phyloP scores from a whole-genome alignment of 163 green algal species.

The Picocystis sp. region DNA sequence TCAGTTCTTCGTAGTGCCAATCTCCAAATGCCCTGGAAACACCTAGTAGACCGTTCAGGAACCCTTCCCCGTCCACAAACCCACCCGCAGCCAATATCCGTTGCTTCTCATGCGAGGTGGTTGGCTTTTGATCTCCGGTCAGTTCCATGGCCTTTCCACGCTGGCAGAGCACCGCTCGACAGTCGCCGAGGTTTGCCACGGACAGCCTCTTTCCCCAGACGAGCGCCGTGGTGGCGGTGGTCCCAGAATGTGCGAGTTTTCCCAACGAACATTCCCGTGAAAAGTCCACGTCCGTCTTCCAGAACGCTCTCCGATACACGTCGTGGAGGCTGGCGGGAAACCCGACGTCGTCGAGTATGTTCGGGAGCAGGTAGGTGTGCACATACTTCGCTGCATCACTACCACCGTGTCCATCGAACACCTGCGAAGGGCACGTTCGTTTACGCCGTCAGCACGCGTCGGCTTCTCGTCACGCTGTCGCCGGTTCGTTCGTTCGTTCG shows the following conservation, averaged over 20 bases:
- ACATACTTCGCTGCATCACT: constrained; percentile 24
- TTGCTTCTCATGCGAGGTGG: constrained; percentile 20
- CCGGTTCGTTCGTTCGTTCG: too few relatives aligned
- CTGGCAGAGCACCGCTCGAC: constrained; percentile 50
- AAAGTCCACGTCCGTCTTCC: constrained; percentile 12
- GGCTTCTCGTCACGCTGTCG: too few relatives aligned
- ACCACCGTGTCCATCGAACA: constrained; percentile 48
- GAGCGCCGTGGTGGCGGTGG: constrained; percentile 23
- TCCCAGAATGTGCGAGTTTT: constrained; percentile 12
- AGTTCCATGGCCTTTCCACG: constrained; percentile 28
- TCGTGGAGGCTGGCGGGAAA: constrained; percentile 15
- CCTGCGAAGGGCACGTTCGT: constrained; percentile 6
- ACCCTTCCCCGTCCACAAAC: constrained; percentile 28
- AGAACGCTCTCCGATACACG: constrained; percentile 15
- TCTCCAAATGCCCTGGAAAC: constrained; percentile 37
- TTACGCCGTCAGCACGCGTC: too few relatives aligned
- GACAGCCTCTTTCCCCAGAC: constrained; percentile 20
- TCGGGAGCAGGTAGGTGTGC: constrained; percentile 18
- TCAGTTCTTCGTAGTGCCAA: constrained; percentile 26
- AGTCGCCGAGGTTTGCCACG: constrained; percentile 63
- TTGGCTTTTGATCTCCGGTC: constrained; percentile 49
- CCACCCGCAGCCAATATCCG: constrained; percentile 43
- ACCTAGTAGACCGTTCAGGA: constrained; percentile 38
- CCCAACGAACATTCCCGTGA: constrained; percentile 3
- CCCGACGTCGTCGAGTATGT: constrained; percentile 11